Evolutionary conservation across 345 rosid genomes (phyloP), one percentile per base, ranked within the genome.

Genomic region (Jatropha curcas): DNA sequence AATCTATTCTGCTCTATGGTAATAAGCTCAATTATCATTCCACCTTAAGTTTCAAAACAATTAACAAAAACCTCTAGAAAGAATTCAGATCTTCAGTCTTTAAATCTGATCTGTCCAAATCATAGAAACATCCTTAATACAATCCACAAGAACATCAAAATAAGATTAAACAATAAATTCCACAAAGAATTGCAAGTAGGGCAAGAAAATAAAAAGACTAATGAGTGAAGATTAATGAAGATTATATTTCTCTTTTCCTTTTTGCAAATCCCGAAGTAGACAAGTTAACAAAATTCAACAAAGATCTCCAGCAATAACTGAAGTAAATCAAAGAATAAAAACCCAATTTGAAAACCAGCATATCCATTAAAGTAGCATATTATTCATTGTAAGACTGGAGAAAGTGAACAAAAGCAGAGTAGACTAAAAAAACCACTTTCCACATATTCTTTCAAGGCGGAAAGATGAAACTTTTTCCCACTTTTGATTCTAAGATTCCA

Each of bases 381-480:
- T 62, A 61, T 75, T 75, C 65, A 70, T 58, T 55, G 64, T 60
- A 70, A 60, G 50, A 77, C 71, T 59, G 6, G 51, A 33, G 1
- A 58, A 22, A 43, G 11, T 31, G 59, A 64, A 73, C 25, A 80
- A 62, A 56, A 60, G 48, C 22, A 70, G 8, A 55, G 31, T 34
- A 65, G 60, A 65, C 66, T 53, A 8, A 27, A 31, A 79, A 80
- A 30, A 63, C 76, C 78, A 83, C 81, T 83, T 79, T 73, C 77
- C 55, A 72, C 51, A 71, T 75, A 83, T 81, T 82, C 71, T 60
- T 64, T 46, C 70, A 74, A 78, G 63, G 60, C 69, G 71, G 79
- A 66, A 67, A 72, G 76, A 71, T 37, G 55, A 71, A 43, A 62
- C 24, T 37, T 75, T 48, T 78, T 65, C 80, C 64, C 86, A 27